Evolutionary conservation across 202 grass and related monocot species (phyloP).

Genomic region (Hordeum pubiflorum): DNA sequence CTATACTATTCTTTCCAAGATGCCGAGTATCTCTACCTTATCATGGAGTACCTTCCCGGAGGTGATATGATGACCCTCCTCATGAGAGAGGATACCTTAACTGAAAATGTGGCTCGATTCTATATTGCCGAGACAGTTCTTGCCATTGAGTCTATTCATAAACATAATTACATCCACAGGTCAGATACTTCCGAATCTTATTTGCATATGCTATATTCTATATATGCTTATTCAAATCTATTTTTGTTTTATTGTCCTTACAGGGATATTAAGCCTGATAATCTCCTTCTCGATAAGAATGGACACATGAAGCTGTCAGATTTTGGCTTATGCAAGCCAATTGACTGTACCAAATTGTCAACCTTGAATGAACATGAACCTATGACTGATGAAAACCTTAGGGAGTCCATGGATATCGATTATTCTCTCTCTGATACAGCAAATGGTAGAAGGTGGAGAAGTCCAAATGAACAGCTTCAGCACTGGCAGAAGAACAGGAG

Average conservation of each 20-base stretch:
- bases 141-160: conserved; percentile 95
- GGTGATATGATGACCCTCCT: conserved; percentile 97
- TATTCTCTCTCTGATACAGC: conserved; percentile 31
- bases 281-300: conserved; percentile 73
- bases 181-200: conserved; percentile 23
- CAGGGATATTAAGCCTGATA: conserved; percentile 87
- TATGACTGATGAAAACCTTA: conserved; percentile 55
- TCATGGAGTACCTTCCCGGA: conserved; percentile 95
- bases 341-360: conserved; percentile 67
- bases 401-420: conserved; percentile 69
- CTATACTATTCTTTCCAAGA: conserved; percentile 99
- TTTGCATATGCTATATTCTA: background rate
- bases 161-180: conserved; percentile 98
- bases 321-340: conserved; percentile 86
- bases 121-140: conserved; percentile 91
- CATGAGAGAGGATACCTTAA: conserved; percentile 86
- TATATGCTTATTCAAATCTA: conserved; percentile 9
- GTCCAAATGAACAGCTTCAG: conserved; percentile 62
- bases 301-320: conserved; percentile 90
- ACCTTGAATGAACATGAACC: conserved; percentile 77
- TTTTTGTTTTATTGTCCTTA: conserved; percentile 20
- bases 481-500: conserved; percentile 87
- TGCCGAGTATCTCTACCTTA: conserved; percentile 75
- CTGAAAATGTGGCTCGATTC: conserved; percentile 80
- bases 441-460: conserved; percentile 69